Evolutionary conservation across 805 yeast genomes (phyloP).

Genomic region (Suhomyces xylopsoci): DNA sequence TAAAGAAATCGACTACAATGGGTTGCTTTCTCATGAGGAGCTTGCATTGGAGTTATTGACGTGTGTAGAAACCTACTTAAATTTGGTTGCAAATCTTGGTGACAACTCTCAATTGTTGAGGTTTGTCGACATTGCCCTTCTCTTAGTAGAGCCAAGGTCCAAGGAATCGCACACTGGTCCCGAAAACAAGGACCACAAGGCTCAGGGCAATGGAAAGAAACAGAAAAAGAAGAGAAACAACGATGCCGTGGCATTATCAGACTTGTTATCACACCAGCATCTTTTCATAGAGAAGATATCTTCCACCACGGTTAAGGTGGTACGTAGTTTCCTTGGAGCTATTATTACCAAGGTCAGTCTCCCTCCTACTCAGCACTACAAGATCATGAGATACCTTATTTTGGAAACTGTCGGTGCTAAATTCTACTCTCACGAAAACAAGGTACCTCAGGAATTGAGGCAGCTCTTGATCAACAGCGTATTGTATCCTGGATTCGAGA

Average conservation of each 20-base stretch:
- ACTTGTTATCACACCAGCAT: constrained; percentile 62
- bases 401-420: constrained; percentile 34
- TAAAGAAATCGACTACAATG: constrained; percentile 26
- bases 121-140: constrained; percentile 55
- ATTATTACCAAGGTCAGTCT: constrained; percentile 49
- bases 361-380: constrained; percentile 61
- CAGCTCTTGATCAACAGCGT: constrained; percentile 51
- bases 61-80: constrained; percentile 21
- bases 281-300: constrained; percentile 48
- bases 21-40: constrained; percentile 35
- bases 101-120: constrained; percentile 55
- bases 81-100: constrained; percentile 36
- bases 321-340: constrained; percentile 47
- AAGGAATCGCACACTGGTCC: background rate
- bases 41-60: constrained; percentile 37
- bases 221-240: constrained; percentile 40
- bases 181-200: background rate
- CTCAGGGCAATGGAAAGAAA: constrained; percentile 1
- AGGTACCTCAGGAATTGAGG: constrained; percentile 32
- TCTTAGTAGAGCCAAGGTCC: constrained; percentile 36
- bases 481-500: constrained; percentile 64
- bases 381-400: constrained; percentile 42
- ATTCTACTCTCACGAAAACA: constrained; percentile 18
- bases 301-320: constrained; percentile 24
- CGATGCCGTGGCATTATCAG: constrained; percentile 55